Percentiles rank a stretch among this genome's conserved stretches.
Conservation (phyloP, 1,284 basidiomycete genomes). For the Moesziomyces globuligerus region DNA sequence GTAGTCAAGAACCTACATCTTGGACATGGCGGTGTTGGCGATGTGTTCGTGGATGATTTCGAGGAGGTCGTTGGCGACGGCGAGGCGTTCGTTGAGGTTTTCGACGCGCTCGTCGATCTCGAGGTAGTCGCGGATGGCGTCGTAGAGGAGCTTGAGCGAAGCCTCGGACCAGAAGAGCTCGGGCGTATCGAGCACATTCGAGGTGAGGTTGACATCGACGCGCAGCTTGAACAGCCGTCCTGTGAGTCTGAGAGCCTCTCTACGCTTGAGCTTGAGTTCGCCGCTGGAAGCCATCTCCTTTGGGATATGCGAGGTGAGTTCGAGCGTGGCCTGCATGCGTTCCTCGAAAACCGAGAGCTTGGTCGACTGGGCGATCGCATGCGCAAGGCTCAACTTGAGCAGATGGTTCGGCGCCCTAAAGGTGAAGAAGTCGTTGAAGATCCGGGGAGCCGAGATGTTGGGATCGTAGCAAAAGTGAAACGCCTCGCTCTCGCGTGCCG, state of each 20-base stretch:
- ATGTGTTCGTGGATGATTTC: slow-evolving; percentile 89
- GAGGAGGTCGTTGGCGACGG: slow-evolving; percentile 78
- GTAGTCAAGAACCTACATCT: slow-evolving; percentile 51
- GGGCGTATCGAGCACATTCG: slow-evolving; percentile 90
- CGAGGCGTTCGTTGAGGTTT: slow-evolving; percentile 87
- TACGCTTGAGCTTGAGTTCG: slow-evolving; percentile 79
- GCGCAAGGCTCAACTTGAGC: slow-evolving; percentile 82
- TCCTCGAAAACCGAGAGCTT: slow-evolving; percentile 89
- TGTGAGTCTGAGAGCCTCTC: slow-evolving; percentile 86
- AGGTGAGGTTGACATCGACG: slow-evolving; percentile 89
- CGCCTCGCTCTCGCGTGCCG: slow-evolving; percentile 60
- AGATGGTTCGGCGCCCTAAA: slow-evolving; percentile 74
- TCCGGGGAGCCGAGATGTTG: slow-evolving; percentile 79
- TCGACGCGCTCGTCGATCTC: slow-evolving; percentile 87
- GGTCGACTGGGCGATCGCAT: slow-evolving; percentile 93
- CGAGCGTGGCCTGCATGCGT: slow-evolving; percentile 80
- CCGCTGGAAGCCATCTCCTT: slow-evolving; percentile 84
- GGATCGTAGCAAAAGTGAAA: slow-evolving; percentile 75
- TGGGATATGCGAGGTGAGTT: slow-evolving; percentile 83
- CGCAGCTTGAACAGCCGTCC: slow-evolving; percentile 87
- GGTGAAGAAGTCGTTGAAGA: slow-evolving; percentile 85
- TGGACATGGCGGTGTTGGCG: slow-evolving; percentile 83
- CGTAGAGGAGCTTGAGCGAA: slow-evolving; percentile 85
- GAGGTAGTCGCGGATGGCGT: slow-evolving; percentile 93
- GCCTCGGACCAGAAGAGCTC: slow-evolving; percentile 96